These are phyloP conservation scores for Orbilia brochopaga DNA, from an alignment of 2,329 filamentous ascomycete species.

Conservation along the genomic window DNA sequence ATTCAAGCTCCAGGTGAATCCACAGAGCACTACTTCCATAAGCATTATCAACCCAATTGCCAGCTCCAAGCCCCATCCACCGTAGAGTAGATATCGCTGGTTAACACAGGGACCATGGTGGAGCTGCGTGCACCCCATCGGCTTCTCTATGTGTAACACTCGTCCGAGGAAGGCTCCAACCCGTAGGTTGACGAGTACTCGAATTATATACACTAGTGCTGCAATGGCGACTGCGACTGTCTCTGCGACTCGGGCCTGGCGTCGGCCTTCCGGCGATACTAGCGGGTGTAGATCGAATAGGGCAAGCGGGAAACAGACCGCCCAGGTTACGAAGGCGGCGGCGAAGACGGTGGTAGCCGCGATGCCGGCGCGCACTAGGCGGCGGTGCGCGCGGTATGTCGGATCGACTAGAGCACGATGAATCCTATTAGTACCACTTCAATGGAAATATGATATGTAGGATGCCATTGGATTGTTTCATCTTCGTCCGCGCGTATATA, in stretches of 20 bases:
- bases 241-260: slow-evolving; percentile 7
- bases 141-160: not conserved
- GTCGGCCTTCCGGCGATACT: not conserved
- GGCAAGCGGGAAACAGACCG: slow-evolving; percentile 6
- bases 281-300: slow-evolving; percentile 11
- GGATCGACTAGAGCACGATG: slow-evolving; percentile 21
- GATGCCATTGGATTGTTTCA: not conserved
- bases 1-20: not conserved
- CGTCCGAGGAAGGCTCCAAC: slow-evolving; percentile 11
- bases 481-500: not conserved
- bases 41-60: slow-evolving; percentile 13
- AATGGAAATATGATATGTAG: too few relatives aligned
- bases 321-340: slow-evolving; percentile 13
- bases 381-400: slow-evolving; percentile 24
- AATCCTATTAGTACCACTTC: not conserved
- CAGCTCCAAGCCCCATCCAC: slow-evolving; percentile 20
- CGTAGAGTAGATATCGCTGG: slow-evolving; percentile 34
- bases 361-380: slow-evolving; percentile 16
- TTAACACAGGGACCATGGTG: slow-evolving; percentile 10
- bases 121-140: slow-evolving; percentile 14
- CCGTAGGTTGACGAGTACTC: slow-evolving; percentile 17
- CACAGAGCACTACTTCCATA: not conserved
- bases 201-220: slow-evolving; percentile 18
- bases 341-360: slow-evolving; percentile 14
- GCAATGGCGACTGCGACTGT: slow-evolving; percentile 3